Base-by-base conservation (phyloP, 805 yeast species). In the Yamadazyma kitorensis region DNA sequence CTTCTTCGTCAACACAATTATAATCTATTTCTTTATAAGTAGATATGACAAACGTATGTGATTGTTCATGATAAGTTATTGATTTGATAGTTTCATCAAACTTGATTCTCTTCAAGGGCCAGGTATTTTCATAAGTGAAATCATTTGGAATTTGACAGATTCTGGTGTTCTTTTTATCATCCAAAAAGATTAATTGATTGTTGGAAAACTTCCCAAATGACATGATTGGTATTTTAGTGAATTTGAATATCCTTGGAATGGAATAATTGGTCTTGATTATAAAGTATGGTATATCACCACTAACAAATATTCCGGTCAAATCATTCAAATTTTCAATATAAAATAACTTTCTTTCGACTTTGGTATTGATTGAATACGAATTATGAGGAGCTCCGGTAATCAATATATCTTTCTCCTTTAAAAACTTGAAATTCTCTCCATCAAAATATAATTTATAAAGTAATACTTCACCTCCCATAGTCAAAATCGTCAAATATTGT, bases 381-480 rank as follows among this genome's bases (percentile, higher is more conserved):
- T 83, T 83, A 36, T 78, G 82, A 1, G 93, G 91, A 0, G 91
- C 93, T 36, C 94, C 94, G 1, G 86, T 78, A 8, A 82, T 69
- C 4, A 59, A 47, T 31, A 63, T 52, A 39, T 70, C 74, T 48
- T 59, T 67, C 37, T 64, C 71, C 51, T 71, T 76, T 31, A 50
- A 43, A 24, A 70, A 64, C 31, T 51, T 56, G 42, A 54, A 70
- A 41, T 58, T 63, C 17, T 56, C 70, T 12, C 73, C 72, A 46
- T 70, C 76, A 40, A 64, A 63, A 41, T 59, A 76, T 22, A 80
- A 61, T 45, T 77, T 78, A 54, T 87, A 88, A 32, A 84, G 61
- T 22, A 77, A 63, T 2, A 87, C 62, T 53, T 86, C 93, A 47
- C 94, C 95, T 34, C 94, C 93, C 51, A 80, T 76, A 0, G 95